Conservation (phyloP, 768 basidiomycete genomes). For the Boletus tylopilopsis region DNA sequence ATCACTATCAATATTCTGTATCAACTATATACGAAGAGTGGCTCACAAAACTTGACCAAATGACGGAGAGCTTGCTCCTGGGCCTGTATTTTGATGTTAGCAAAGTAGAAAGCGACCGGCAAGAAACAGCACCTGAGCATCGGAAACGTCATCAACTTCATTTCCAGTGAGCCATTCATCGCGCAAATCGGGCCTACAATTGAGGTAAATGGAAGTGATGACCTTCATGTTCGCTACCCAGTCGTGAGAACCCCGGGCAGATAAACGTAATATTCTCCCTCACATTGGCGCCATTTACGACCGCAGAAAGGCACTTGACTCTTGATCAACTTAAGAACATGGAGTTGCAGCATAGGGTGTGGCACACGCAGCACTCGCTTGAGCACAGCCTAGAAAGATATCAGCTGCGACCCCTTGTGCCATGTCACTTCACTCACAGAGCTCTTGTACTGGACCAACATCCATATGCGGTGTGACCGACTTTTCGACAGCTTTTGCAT, state of each 20-base stretch:
- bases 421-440: slow-evolving; percentile 55
- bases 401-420: slow-evolving; percentile 2
- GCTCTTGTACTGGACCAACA: slow-evolving; percentile 97
- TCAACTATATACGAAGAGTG: not conserved
- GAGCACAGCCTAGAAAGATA: slow-evolving; percentile 71
- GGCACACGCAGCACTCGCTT: slow-evolving; percentile 93
- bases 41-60: slow-evolving; percentile 90
- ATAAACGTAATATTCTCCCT: slow-evolving; percentile 23
- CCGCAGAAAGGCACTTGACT: slow-evolving; percentile 98
- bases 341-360: slow-evolving; percentile 91
- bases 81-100: slow-evolving; percentile 47
- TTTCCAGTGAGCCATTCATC: slow-evolving; percentile 97
- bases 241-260: slow-evolving; percentile 9
- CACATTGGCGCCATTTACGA: slow-evolving; percentile 96
- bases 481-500: slow-evolving; percentile 98
- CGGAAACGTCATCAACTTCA: slow-evolving; percentile 88
- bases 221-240: slow-evolving; percentile 96
- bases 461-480: slow-evolving; percentile 89
- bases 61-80: slow-evolving; percentile 94
- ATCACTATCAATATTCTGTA: slow-evolving; percentile 5
- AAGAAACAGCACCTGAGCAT: slow-evolving; percentile 65
- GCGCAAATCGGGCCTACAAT: slow-evolving; percentile 92
- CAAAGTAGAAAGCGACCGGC: not conserved
- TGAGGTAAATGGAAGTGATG: slow-evolving; percentile 96
- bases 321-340: slow-evolving; percentile 96